Base-by-base conservation (phyloP, 371 early-diverging fungal genomes). In the Circinella umbellata region DNA sequence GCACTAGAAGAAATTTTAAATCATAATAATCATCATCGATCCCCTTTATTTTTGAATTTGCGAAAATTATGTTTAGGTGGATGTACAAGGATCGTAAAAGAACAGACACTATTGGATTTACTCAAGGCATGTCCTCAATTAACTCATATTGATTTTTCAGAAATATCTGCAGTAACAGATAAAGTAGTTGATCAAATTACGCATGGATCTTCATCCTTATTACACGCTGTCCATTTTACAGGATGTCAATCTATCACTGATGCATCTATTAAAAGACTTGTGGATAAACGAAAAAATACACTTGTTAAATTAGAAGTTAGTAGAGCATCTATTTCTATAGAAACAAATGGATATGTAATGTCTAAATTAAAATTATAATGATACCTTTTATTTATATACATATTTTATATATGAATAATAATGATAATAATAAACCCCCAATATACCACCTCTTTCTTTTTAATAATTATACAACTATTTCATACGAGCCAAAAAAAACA, bases 171-270 rank as follows among this genome's bases (percentile, higher is more conserved):
- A 4, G 67, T 63, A 9, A 66, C 67, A 38, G 67, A 71, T 47
- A n/a, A 10, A n/a, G 71, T 71, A n/a, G 47, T 66, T 4, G 46
- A 62, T 11, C 14, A 18, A 10, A 20, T 65, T 6, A 39, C 49
- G 1, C 8, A 37, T 18, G 59, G 18, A 38, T 60, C 49, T 36
- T 11, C 14, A 1, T 14, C 51, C 5, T 17, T 15, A 20, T 51
- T 70, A 46, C 59, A 39, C 5, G 34, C 42, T 6, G 14, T 70
- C 3, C 4, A 48, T 35, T 1, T 70, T 20, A 20, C 64, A 1
- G 48, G 11, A 10, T 70, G 70, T 38, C 17, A 35, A 15, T 49
- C 46, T 11, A 60, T 70, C 17, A 59, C 66, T 10, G 65, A 92
- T 11, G 27, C 5, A 46, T 10, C 46, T 15, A 20, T 62, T 13